Evolutionary conservation across 352 stramenopile genomes (phyloP), one percentile per base, ranked within the genome.

Genomic region (Phytopythium montanum): DNA sequence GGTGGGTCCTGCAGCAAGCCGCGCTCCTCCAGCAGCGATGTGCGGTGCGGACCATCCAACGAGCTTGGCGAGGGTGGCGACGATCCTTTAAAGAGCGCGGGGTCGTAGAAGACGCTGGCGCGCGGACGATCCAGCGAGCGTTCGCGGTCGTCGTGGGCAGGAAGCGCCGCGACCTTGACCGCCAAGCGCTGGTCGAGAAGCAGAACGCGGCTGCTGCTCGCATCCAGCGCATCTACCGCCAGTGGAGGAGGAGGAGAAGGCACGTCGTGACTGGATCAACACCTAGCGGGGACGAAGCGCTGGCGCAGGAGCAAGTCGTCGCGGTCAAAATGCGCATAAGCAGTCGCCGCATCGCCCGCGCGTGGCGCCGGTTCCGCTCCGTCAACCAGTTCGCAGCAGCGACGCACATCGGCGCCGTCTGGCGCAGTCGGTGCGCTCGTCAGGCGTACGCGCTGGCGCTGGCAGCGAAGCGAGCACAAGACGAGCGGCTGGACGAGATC

Each of bases 401-500:
- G 19, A 59, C 53, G 10, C 53, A 50, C 23, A 59, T 59, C 18
- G 53, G 53, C 9, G 25, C 53, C 2, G 53, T 70, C 9, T 74
- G 69, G 69, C 64, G 56, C n/a, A 58, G 57, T 7, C 67, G 52
- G 36, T 29, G 68, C 26, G 68, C 52, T 34, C 61, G 66, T 10
- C 45, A 26, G 25, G 54, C 61, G 7, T 76, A 64, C 31, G 23
- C 62, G n/a, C 53, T 62, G 28, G 54, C 42, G 2, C 39, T 74
- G 19, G 62, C 67, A 28, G 34, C 36, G 3, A 65, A 72, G 52
- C 59, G 60, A 7, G 29, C 48, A 2, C 56, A 70, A 16, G 69
- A 72, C 14, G 34, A 34, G 46, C 66, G 66, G 0, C 39, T 70
- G 16, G 70, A 76, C 55, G 60, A 53, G 21, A 54, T 76, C 0